Conservation (phyloP, 371 early-diverging fungal genomes). For the Dichotomocladium elegans region DNA sequence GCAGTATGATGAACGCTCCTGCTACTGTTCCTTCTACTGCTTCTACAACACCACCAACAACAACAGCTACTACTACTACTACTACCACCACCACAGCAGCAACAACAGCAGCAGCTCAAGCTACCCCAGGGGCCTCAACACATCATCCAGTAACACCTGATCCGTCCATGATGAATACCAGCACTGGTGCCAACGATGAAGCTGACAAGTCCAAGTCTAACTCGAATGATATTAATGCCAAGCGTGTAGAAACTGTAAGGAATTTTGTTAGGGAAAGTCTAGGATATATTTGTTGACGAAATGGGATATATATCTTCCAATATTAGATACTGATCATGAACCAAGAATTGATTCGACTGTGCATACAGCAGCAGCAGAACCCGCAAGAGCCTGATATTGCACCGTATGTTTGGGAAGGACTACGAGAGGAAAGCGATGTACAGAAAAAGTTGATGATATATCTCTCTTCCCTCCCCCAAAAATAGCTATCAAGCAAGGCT, state of each 20-base stretch:
- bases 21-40: conserved; percentile 22
- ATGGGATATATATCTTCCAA: not conserved
- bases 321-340: conserved; percentile 44
- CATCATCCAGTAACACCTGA: conserved; percentile 3
- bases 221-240: conserved; percentile 22
- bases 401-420: conserved; percentile 23
- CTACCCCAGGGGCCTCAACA: conserved; percentile 3
- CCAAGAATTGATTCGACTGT: conserved; percentile 47
- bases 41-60: conserved; percentile 10
- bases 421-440: not conserved
- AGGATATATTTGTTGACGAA: not conserved
- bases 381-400: conserved; percentile 32
- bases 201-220: not conserved
- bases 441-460: too few species aligned
- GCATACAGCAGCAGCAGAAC: conserved; percentile 34
- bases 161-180: conserved; percentile 5
- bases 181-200: too few species aligned
- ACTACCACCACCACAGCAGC: conserved; percentile 11
- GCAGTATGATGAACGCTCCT: not conserved
- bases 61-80: conserved; percentile 8
- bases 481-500: conserved; percentile 48
- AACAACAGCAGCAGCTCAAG: conserved; percentile 21
- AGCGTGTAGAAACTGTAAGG: conserved; percentile 37
- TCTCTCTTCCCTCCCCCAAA: too few species aligned
- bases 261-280: not conserved